Percentiles rank a stretch among this genome's conserved stretches.
Conservation (phyloP, 2,329 filamentous ascomycete genomes). For the Talaromyces sp. region DNA sequence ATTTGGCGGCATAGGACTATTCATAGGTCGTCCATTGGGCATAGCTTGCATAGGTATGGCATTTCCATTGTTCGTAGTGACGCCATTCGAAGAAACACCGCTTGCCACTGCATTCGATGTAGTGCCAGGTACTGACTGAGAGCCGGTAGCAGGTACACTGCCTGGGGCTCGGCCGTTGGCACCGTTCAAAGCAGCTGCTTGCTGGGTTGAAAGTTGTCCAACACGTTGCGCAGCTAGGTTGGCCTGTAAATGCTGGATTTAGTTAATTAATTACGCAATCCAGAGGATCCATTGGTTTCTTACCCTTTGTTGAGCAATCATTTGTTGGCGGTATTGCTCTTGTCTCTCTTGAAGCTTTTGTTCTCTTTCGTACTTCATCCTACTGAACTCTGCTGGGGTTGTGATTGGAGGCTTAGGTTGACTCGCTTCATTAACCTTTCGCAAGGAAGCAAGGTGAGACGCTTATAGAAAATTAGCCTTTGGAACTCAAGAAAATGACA, state of each 20-base stretch:
- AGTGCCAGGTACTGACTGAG: constrained; percentile 32
- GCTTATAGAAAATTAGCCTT: constrained; percentile 32
- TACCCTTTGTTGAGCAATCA: constrained; percentile 52
- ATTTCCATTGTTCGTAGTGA: constrained; percentile 30
- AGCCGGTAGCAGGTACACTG: constrained; percentile 30
- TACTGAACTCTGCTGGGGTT: constrained; percentile 86
- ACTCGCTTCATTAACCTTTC: constrained; percentile 70
- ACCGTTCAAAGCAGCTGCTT: constrained; percentile 27
- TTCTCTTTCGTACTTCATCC: constrained; percentile 82
- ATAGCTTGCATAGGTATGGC: constrained; percentile 38
- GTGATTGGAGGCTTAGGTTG: constrained; percentile 56
- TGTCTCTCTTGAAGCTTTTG: constrained; percentile 56
- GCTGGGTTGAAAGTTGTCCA: constrained; percentile 38
- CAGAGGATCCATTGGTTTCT: constrained; percentile 8
- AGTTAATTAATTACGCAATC: not conserved
- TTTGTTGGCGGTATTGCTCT: constrained; percentile 59
- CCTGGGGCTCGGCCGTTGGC: constrained; percentile 33
- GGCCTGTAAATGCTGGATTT: constrained; percentile 20
- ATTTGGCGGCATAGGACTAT: constrained; percentile 48
- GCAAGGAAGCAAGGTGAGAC: constrained; percentile 67
- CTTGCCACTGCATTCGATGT: constrained; percentile 41
- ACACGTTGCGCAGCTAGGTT: constrained; percentile 39
- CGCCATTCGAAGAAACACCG: constrained; percentile 36
- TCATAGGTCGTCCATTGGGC: constrained; percentile 36
- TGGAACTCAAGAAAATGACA: not conserved